Evolutionary conservation across 495 filamentous ascomycete genomes (phyloP).

Genomic region (Bombardia bombarda): DNA sequence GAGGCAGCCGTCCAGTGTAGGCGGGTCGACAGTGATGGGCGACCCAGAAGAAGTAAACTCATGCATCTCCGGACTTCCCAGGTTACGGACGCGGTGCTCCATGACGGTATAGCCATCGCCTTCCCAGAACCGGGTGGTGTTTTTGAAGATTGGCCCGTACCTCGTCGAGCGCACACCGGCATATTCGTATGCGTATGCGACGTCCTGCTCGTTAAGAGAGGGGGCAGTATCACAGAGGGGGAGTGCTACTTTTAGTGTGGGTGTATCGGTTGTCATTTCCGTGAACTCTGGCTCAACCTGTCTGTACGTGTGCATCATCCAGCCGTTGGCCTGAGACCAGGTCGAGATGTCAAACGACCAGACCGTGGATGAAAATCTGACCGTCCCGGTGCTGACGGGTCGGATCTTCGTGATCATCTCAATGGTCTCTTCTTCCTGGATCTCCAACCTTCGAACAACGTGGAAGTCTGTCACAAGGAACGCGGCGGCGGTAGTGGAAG

Average conservation of each 20-base stretch:
- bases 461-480: too few relatives aligned
- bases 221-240: too few relatives aligned
- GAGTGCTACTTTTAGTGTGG: too few relatives aligned
- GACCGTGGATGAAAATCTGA: constrained; percentile 29
- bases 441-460: constrained; percentile 33
- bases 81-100: too few relatives aligned
- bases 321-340: constrained; percentile 34
- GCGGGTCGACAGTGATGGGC: too few relatives aligned
- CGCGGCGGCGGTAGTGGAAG: constrained; percentile 13
- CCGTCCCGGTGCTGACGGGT: constrained; percentile 27
- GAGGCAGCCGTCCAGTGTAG: too few relatives aligned
- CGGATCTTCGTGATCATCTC: constrained; percentile 36
- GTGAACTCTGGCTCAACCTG: constrained; percentile 26
- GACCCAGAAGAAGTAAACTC: too few relatives aligned
- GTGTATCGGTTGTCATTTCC: too few relatives aligned
- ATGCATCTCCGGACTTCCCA: too few relatives aligned
- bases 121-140: too few relatives aligned
- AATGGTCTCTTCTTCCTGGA: constrained; percentile 34
- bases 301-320: constrained; percentile 40
- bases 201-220: too few relatives aligned
- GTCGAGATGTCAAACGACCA: constrained; percentile 40
- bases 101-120: too few relatives aligned
- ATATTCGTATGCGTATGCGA: constrained; percentile 13
- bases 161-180: constrained; percentile 19
- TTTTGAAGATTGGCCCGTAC: constrained; percentile 29